Evolutionary conservation across 129 eudicot species (phyloP).

Genomic region (Ambrosia artemisiifolia): DNA sequence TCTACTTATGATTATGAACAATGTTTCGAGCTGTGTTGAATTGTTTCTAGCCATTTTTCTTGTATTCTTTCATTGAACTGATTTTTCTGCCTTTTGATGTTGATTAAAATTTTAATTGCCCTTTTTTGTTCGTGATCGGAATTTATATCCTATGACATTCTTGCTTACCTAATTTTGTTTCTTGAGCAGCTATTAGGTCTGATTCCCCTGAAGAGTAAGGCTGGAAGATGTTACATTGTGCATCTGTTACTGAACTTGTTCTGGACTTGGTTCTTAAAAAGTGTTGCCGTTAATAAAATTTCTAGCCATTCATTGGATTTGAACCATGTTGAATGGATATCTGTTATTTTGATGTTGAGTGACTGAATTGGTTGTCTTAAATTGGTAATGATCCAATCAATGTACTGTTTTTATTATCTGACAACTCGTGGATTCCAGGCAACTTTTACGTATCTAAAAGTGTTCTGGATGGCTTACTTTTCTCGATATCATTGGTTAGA

Average conservation of each 20-base stretch:
- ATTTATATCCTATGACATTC: not conserved
- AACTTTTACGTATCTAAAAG: too few relatives aligned
- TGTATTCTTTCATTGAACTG: not conserved
- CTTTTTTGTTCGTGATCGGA: not conserved
- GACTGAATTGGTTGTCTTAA: not conserved
- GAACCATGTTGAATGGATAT: conserved; percentile 12
- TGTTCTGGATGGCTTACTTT: too few relatives aligned
- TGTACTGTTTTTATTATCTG: not conserved
- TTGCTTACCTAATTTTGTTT: conserved; percentile 9
- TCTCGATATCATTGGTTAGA: not conserved
- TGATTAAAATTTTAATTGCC: not conserved
- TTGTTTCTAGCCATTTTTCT: too few relatives aligned
- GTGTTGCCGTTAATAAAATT: conserved; percentile 19
- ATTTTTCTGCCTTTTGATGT: not conserved
- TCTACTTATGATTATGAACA: not conserved
- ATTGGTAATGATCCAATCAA: not conserved
- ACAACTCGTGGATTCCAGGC: not conserved
- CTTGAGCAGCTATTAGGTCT: conserved; percentile 56
- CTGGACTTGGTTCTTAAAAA: conserved; percentile 4
- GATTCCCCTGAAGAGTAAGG: conserved; percentile 51
- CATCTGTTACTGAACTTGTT: conserved; percentile 21
- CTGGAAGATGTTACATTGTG: conserved; percentile 16
- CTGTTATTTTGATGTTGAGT: not conserved
- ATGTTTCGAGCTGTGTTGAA: not conserved
- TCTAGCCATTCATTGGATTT: conserved; percentile 9